phyloP scores from a whole-genome alignment of 2,329 filamentous ascomycete genomes.

The Scedosporium dehoogii region DNA sequence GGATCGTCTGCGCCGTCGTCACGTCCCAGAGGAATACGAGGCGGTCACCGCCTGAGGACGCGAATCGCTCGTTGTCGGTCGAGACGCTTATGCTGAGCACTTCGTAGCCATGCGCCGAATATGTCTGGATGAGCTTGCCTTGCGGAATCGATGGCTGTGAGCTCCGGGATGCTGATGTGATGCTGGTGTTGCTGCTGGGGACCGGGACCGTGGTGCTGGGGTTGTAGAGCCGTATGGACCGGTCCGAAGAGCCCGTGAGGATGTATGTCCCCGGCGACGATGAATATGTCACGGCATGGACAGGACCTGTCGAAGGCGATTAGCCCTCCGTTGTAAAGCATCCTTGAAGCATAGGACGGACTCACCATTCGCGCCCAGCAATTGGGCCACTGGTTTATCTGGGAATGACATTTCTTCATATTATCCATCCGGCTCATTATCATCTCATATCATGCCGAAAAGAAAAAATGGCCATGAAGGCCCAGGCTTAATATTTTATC shows the following conservation, averaged over 20 bases:
- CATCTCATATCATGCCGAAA: not conserved
- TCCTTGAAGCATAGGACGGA: slow-evolving; percentile 4
- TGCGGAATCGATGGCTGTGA: slow-evolving; percentile 25
- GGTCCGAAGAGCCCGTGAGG: slow-evolving; percentile 78
- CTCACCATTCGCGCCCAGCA: slow-evolving; percentile 49
- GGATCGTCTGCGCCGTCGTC: slow-evolving; percentile 62
- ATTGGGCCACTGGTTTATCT: slow-evolving; percentile 40
- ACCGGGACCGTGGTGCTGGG: slow-evolving; percentile 42
- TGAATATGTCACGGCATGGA: slow-evolving; percentile 66
- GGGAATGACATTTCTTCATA: slow-evolving; percentile 31
- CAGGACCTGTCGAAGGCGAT: slow-evolving; percentile 41
- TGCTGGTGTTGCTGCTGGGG: slow-evolving; percentile 20
- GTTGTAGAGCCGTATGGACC: slow-evolving; percentile 79
- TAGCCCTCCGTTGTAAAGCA: not conserved
- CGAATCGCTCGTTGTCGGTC: slow-evolving; percentile 73
- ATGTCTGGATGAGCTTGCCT: slow-evolving; percentile 70
- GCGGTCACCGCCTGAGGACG: slow-evolving; percentile 82
- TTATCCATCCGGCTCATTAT: not conserved
- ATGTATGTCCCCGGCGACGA: slow-evolving; percentile 65
- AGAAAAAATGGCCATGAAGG: not conserved
- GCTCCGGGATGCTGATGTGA: slow-evolving; percentile 18
- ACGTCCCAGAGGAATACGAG: slow-evolving; percentile 94
- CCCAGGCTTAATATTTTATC: not conserved
- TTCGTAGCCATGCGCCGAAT: slow-evolving; percentile 83
- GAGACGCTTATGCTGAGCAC: slow-evolving; percentile 72